Percentiles rank a stretch among this genome's conserved stretches.
Conservation (phyloP, 208 protist genomes). For the Leishmania tropica region DNA sequence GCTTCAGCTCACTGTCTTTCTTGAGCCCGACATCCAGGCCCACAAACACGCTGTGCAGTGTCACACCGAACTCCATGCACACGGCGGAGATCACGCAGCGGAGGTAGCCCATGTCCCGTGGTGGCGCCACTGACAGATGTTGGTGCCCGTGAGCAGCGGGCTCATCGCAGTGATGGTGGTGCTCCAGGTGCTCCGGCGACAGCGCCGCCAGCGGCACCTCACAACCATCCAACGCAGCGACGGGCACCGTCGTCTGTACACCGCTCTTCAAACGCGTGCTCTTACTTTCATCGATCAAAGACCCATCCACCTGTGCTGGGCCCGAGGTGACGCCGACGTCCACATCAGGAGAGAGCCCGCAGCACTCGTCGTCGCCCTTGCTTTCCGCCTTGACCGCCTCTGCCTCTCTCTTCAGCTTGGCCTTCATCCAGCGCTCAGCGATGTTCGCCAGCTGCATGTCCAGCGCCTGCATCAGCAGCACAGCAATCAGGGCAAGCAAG, state of each 20-base stretch:
- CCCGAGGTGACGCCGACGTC: background rate
- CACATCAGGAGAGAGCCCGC: background rate
- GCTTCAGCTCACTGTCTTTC: slow-evolving; percentile 43
- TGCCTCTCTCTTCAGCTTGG: background rate
- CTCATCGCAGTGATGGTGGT: background rate
- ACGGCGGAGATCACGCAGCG: slow-evolving; percentile 45
- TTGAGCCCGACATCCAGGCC: slow-evolving; percentile 62
- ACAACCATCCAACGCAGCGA: background rate
- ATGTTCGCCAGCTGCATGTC: slow-evolving; percentile 48
- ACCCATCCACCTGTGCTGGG: background rate
- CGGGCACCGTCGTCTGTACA: background rate
- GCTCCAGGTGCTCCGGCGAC: background rate
- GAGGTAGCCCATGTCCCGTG: slow-evolving; percentile 24
- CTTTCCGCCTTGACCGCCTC: background rate
- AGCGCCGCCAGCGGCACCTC: background rate
- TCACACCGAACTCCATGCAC: slow-evolving; percentile 69
- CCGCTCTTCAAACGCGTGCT: background rate
- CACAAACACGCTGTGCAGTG: slow-evolving; percentile 78
- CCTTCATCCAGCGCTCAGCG: slow-evolving; percentile 41
- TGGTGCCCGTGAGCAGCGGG: slow-evolving; percentile 24
- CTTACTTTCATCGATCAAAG: background rate
- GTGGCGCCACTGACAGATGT: slow-evolving; percentile 22
- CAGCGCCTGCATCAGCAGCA: slow-evolving; percentile 59
- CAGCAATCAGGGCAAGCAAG: slow-evolving; percentile 57
- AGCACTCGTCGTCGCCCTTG: background rate